Evolutionary conservation across 192 early-diverging fungal genomes (phyloP).

Genomic region (Backusella circina): DNA sequence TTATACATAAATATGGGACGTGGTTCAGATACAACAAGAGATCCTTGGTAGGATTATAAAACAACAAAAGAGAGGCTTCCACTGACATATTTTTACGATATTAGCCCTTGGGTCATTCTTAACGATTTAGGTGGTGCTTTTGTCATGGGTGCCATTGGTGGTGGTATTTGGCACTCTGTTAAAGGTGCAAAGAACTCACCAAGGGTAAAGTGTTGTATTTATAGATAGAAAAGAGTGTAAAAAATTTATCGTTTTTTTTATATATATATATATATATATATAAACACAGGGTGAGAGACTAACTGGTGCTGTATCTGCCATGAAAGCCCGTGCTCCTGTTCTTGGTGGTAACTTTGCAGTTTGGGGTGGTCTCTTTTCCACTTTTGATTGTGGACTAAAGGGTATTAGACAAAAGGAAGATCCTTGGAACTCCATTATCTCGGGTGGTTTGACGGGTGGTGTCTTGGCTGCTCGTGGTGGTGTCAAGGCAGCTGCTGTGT

Average conservation of each 20-base stretch:
- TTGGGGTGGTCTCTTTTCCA: conserved; percentile 98
- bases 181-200: conserved; percentile 99
- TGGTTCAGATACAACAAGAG: conserved; percentile 49
- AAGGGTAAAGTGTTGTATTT: conserved; percentile 48
- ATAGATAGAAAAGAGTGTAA: too few relatives aligned
- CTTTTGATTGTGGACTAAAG: conserved; percentile 94
- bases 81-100: neutral
- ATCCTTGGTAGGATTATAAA: conserved; percentile 45
- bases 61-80: neutral
- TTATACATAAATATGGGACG: conserved; percentile 40
- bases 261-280: neutral
- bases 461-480: conserved; percentile 89
- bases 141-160: conserved; percentile 95
- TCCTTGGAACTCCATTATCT: conserved; percentile 95
- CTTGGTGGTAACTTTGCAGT: conserved; percentile 99
- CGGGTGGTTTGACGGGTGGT: conserved; percentile 93
- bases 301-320: conserved; percentile 76
- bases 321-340: conserved; percentile 93
- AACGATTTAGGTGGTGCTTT: conserved; percentile 87
- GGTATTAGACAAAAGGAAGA: conserved; percentile 97
- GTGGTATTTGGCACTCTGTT: conserved; percentile 95
- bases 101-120: conserved; percentile 82
- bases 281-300: conserved; percentile 76
- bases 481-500: conserved; percentile 71
- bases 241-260: too few relatives aligned